These are phyloP conservation scores for Smittium culicis DNA, from an alignment of 371 early-diverging fungal species.

Conservation along the genomic window DNA sequence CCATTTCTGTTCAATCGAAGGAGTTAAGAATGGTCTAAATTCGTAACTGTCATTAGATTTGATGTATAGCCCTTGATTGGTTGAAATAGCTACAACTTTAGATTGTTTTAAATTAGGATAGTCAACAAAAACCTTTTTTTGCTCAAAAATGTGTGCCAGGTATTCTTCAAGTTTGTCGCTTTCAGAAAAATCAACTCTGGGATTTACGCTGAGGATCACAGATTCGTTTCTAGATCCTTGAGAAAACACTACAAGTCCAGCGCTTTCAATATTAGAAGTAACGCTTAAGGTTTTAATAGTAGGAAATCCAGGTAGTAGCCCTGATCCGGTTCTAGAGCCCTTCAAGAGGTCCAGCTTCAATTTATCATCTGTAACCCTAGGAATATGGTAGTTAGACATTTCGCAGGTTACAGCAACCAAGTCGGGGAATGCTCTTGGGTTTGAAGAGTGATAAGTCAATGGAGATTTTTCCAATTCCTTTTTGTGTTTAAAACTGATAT, in stretches of 20 bases:
- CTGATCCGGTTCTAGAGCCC: slow-evolving; percentile 51
- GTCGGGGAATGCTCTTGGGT: not conserved
- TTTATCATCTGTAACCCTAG: slow-evolving; percentile 13
- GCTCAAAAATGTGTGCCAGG: slow-evolving; percentile 37
- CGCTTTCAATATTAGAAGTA: slow-evolving; percentile 47
- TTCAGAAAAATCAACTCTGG: slow-evolving; percentile 11
- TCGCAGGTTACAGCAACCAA: not conserved
- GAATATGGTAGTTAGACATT: not conserved
- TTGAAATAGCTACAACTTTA: slow-evolving; percentile 56
- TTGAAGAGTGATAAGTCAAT: not conserved
- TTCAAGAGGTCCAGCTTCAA: slow-evolving; percentile 48
- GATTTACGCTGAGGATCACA: slow-evolving; percentile 42
- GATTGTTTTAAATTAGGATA: slow-evolving; percentile 84
- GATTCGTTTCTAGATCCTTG: slow-evolving; percentile 64
- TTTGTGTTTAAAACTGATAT: slow-evolving; percentile 44
- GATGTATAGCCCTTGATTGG: slow-evolving; percentile 44
- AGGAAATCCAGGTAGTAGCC: slow-evolving; percentile 80
- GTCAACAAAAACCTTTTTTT: slow-evolving; percentile 40
- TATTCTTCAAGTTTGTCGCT: not conserved
- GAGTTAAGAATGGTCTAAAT: slow-evolving; percentile 30
- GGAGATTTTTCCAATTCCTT: not conserved
- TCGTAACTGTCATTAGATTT: not conserved
- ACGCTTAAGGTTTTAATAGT: slow-evolving; percentile 63
- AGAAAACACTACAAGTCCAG: slow-evolving; percentile 76
- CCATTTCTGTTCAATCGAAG: slow-evolving; percentile 36